A percentile compares a stretch with the other conserved stretches of the same genome.
These are phyloP conservation scores for Thelonectria discophora DNA, from an alignment of 2,329 filamentous ascomycete species.

Conservation along the genomic window DNA sequence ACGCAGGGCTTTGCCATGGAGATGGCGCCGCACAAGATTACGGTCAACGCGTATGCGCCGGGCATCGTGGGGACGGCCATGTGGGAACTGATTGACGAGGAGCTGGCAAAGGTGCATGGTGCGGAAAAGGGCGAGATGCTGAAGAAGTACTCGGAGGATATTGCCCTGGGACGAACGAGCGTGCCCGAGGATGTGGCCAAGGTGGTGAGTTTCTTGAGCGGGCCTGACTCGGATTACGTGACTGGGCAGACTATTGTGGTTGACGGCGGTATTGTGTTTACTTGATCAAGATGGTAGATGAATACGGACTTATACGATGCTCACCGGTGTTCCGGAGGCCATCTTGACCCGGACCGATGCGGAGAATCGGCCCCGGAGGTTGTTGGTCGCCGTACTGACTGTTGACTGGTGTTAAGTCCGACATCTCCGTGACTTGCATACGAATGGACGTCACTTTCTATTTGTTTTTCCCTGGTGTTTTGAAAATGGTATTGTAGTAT, in stretches of 20 bases:
- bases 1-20: conserved; percentile 74
- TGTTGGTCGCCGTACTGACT: too few species aligned
- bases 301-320: neutral
- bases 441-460: neutral
- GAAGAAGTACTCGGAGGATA: conserved; percentile 63
- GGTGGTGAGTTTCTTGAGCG: conserved; percentile 68
- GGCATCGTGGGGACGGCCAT: conserved; percentile 73
- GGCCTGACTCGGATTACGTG: conserved; percentile 68
- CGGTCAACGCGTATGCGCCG: conserved; percentile 72
- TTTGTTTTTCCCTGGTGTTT: too few species aligned
- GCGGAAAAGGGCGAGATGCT: conserved; percentile 62
- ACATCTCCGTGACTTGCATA: too few species aligned
- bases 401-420: too few species aligned
- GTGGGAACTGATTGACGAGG: conserved; percentile 75
- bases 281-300: conserved; percentile 26
- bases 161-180: conserved; percentile 65
- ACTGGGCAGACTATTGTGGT: conserved; percentile 73
- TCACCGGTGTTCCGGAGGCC: neutral
- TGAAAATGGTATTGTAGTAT: too few species aligned
- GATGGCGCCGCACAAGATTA: conserved; percentile 70
- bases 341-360: neutral
- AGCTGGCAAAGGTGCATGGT: conserved; percentile 55
- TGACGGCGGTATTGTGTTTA: conserved; percentile 66
- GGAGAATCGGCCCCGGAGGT: too few species aligned
- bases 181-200: conserved; percentile 70